Evolutionary conservation across 495 filamentous ascomycete species (phyloP).

Genomic region (Ascodesmis nigricans): DNA sequence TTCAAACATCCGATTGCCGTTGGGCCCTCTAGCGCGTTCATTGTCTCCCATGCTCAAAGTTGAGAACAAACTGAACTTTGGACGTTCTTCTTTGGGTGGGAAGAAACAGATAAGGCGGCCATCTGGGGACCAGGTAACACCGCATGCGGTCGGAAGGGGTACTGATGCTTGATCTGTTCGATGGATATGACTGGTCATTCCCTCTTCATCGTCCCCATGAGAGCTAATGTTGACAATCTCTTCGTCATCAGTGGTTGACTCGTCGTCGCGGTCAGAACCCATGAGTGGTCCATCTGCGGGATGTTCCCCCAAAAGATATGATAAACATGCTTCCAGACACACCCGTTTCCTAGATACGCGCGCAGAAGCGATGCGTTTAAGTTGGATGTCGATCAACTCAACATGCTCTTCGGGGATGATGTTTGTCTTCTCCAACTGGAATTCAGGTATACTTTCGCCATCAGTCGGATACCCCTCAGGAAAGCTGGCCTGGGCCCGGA

Average conservation of each 20-base stretch:
- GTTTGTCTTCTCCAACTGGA: constrained; percentile 54
- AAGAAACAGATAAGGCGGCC: constrained; percentile 75
- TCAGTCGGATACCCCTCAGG: constrained; percentile 52
- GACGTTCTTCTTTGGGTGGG: constrained; percentile 47
- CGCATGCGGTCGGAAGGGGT: constrained; percentile 51
- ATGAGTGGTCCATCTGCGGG: constrained; percentile 22
- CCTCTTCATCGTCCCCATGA: constrained; percentile 50
- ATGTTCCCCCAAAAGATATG: constrained; percentile 67
- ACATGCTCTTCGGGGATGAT: constrained; percentile 50
- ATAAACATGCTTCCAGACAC: constrained; percentile 61
- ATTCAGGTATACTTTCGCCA: constrained; percentile 33
- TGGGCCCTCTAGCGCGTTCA: constrained; percentile 40
- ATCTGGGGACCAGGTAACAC: constrained; percentile 53
- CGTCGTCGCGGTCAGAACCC: constrained; percentile 37
- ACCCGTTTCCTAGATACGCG: constrained; percentile 48
- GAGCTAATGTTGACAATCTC: constrained; percentile 25
- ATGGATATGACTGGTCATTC: constrained; percentile 33
- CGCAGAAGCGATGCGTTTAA: constrained; percentile 45
- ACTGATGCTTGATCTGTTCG: constrained; percentile 53
- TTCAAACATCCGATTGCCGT: constrained; percentile 40
- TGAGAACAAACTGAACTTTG: constrained; percentile 29
- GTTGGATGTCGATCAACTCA: constrained; percentile 38
- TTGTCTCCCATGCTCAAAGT: constrained; percentile 37
- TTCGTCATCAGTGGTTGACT: constrained; percentile 70
- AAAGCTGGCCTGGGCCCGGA: constrained; percentile 62